These are phyloP conservation scores for Leccinum aurantiacum DNA, from an alignment of 768 basidiomycete genomes.

Conservation along the genomic window DNA sequence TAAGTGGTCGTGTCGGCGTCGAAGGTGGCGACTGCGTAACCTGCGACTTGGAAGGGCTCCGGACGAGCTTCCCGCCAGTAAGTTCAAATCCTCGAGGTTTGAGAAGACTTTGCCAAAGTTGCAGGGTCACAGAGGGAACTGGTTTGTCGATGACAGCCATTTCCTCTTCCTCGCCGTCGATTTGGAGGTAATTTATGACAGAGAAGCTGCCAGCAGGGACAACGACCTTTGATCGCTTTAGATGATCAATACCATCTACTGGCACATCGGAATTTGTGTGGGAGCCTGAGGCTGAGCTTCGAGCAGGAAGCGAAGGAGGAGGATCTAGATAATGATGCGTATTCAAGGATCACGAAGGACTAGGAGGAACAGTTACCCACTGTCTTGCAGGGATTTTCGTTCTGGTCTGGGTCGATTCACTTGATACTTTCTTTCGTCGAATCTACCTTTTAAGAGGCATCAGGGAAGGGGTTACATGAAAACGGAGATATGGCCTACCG, in stretches of 20 bases:
- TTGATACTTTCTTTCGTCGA: constrained; percentile 61
- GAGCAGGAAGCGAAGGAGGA: constrained; percentile 9
- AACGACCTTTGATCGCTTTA: constrained; percentile 18
- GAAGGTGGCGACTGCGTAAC: constrained; percentile 20
- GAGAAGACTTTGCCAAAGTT: constrained; percentile 71
- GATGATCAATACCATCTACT: constrained; percentile 14
- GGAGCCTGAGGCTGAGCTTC: constrained; percentile 17
- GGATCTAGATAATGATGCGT: constrained; percentile 10
- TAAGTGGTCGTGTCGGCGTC: constrained; percentile 16
- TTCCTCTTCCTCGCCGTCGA: constrained; percentile 47
- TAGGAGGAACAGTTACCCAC: constrained; percentile 12
- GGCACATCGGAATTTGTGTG: constrained; percentile 15
- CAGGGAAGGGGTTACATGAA: neutral
- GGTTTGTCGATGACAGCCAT: constrained; percentile 57
- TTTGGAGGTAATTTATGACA: constrained; percentile 20
- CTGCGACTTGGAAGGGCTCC: constrained; percentile 55
- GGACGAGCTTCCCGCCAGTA: constrained; percentile 53
- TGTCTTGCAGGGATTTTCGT: constrained; percentile 38
- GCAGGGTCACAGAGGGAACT: constrained; percentile 60
- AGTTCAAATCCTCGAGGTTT: constrained; percentile 67
- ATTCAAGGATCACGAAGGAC: neutral
- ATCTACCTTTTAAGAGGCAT: constrained; percentile 45
- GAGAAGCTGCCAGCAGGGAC: constrained; percentile 19
- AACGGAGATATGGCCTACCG: constrained; percentile 39
- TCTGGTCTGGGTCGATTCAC: constrained; percentile 61